phyloP scores from a whole-genome alignment of 495 filamentous ascomycete genomes.

The Jackrogersella multiformis region DNA sequence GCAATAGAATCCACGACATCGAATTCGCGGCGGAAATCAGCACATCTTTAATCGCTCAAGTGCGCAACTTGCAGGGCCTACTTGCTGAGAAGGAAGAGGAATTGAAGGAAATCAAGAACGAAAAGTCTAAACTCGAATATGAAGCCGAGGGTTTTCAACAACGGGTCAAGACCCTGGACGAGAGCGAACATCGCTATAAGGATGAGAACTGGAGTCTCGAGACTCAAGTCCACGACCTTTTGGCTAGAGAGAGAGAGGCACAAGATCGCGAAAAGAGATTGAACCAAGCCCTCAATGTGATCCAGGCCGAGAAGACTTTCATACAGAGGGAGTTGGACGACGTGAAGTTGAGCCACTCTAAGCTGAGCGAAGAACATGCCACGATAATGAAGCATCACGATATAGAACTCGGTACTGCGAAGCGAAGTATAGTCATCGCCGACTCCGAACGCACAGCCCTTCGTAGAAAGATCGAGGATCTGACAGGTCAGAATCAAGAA shows the following conservation, averaged over 20 bases:
- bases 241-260: slow-evolving; percentile 72
- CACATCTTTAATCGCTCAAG: slow-evolving; percentile 86
- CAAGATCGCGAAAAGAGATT: slow-evolving; percentile 82
- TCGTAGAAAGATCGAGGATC: slow-evolving; percentile 83
- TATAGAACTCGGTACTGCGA: slow-evolving; percentile 80
- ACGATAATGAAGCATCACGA: slow-evolving; percentile 83
- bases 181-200: slow-evolving; percentile 93
- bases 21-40: slow-evolving; percentile 96
- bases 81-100: slow-evolving; percentile 88
- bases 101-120: slow-evolving; percentile 74
- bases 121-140: slow-evolving; percentile 79
- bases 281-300: slow-evolving; percentile 70
- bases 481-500: slow-evolving; percentile 87
- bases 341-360: slow-evolving; percentile 77
- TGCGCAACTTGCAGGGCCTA: slow-evolving; percentile 84
- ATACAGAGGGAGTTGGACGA: slow-evolving; percentile 89
- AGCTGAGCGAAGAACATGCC: slow-evolving; percentile 80
- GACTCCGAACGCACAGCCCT: slow-evolving; percentile 78
- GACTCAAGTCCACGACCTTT: slow-evolving; percentile 83
- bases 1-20: slow-evolving; percentile 87
- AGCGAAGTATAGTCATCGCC: slow-evolving; percentile 74
- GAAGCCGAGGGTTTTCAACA: slow-evolving; percentile 82
- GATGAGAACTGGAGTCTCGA: slow-evolving; percentile 98
- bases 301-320: slow-evolving; percentile 77
- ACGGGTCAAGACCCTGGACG: slow-evolving; percentile 81